phyloP scores from a whole-genome alignment of 2,329 filamentous ascomycete genomes.

The Rosellinia necatrix region DNA sequence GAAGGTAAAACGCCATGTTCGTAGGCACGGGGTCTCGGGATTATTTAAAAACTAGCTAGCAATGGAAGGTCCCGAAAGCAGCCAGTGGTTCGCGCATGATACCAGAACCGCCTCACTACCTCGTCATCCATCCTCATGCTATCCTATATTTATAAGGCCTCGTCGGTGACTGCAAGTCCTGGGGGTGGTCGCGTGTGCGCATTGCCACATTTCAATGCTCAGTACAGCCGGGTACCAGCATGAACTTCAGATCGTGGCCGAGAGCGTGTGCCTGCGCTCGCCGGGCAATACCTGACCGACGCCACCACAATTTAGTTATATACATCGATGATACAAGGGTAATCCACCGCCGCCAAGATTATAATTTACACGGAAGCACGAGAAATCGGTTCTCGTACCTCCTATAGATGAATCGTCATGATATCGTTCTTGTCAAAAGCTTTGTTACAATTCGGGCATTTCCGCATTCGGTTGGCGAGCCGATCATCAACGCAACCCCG shows the following conservation, averaged over 20 bases:
- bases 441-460: slow-evolving; percentile 92
- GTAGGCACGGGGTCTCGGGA: not conserved
- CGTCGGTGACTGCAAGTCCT: slow-evolving; percentile 4
- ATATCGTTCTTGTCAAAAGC: slow-evolving; percentile 90
- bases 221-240: slow-evolving; percentile 8
- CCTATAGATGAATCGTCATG: slow-evolving; percentile 69
- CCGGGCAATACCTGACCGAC: not conserved
- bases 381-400: not conserved
- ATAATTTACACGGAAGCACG: slow-evolving; percentile 25
- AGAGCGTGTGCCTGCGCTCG: slow-evolving; percentile 7
- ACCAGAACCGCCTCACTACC: slow-evolving; percentile 6
- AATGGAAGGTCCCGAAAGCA: not conserved
- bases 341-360: slow-evolving; percentile 17
- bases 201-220: slow-evolving; percentile 1
- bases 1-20: slow-evolving; percentile 16
- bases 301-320: slow-evolving; percentile 16
- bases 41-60: not conserved
- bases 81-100: slow-evolving; percentile 9
- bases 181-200: not conserved
- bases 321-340: slow-evolving; percentile 25
- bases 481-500: slow-evolving; percentile 87
- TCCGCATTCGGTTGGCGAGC: slow-evolving; percentile 85
- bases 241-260: slow-evolving; percentile 10
- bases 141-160: slow-evolving; percentile 24
- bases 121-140: slow-evolving; percentile 16